Base-by-base conservation (phyloP, 2,329 filamentous ascomycete species). In the Scleromitrula shiraiana region DNA sequence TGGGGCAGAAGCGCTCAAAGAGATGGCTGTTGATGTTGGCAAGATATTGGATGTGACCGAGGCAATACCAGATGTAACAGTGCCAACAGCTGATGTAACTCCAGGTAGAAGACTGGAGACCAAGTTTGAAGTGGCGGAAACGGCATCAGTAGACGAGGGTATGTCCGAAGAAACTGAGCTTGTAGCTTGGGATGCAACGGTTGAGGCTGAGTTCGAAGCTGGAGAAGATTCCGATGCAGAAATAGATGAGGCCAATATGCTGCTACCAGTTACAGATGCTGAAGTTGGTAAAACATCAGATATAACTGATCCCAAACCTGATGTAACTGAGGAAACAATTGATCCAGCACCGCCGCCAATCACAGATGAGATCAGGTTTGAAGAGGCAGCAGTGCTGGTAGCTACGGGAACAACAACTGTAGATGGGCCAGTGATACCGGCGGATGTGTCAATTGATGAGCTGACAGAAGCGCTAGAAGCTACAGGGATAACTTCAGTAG, bases 261-360 rank as follows among this genome's bases (percentile, higher is more conserved):
- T 41, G 17, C 33, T 23, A 22, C 24, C 37, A 27, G 22, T 38
- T 24, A 48, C 51, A n/a, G 19, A 15, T 22, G 44, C 23, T 19
- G 43, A 23, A 39, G 53, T 42, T 19, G 35, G 46, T 12, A 49
- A 30, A 32, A 48, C 23, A 37, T 42, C 46, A 10, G 49, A 49
- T 2, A 36, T 42, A 19, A 30, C 24, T 6, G 39, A 35, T n/a
- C 32, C 17, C 9, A 23, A 17, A 37, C 15, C 33, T 19, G 37
- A 40, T 29, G 43, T 46, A n/a, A 22, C 27, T 4, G 33, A 44
- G 26, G 44, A 41, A 15, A 44, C 14, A 5, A 39, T 12, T 12
- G 35, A 39, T 2, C 29, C 23, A 7, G 26, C 27, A 4, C 29
- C 42, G 29, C 42, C 42, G 29, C 42, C 42, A 15, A 45, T 12